These are phyloP conservation scores for Glutinoglossum americanum DNA, from an alignment of 495 filamentous ascomycete species.

Conservation along the genomic window DNA sequence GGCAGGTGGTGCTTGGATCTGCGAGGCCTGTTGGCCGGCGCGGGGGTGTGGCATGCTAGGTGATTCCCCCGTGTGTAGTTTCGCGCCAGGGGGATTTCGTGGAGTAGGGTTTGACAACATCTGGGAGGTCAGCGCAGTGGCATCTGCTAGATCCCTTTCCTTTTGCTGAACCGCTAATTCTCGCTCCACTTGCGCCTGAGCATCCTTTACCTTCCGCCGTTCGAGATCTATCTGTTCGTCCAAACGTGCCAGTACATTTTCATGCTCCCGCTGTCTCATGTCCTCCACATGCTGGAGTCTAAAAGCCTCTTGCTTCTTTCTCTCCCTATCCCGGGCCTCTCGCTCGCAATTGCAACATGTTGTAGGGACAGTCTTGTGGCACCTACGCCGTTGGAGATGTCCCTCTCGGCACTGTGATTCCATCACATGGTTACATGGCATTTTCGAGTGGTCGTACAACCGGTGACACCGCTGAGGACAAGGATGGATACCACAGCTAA, in stretches of 20 bases:
- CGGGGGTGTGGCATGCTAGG: background rate
- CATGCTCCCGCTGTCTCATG: slow-evolving; percentile 27
- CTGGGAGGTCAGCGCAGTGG: background rate
- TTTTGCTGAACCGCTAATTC: slow-evolving; percentile 25
- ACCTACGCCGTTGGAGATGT: slow-evolving; percentile 25
- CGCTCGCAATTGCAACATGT: slow-evolving; percentile 27
- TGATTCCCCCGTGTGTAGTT: background rate
- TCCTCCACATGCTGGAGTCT: slow-evolving; percentile 30
- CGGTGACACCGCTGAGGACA: slow-evolving; percentile 45
- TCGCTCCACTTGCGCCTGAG: slow-evolving; percentile 22
- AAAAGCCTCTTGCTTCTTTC: slow-evolving; percentile 26
- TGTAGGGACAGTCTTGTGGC: slow-evolving; percentile 14
- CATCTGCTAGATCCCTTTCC: slow-evolving; percentile 17
- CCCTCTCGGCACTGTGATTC: slow-evolving; percentile 26
- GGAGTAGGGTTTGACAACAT: background rate
- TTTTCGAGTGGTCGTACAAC: slow-evolving; percentile 41
- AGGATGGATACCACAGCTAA: slow-evolving; percentile 39
- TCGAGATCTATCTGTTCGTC: slow-evolving; percentile 35
- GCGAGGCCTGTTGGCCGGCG: background rate
- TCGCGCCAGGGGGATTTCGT: background rate
- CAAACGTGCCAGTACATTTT: slow-evolving; percentile 26
- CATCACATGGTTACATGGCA: slow-evolving; percentile 29
- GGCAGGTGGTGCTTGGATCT: background rate
- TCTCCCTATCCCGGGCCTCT: slow-evolving; percentile 25
- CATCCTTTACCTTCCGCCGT: slow-evolving; percentile 25